These are phyloP conservation scores for Yamadazyma phyllophila DNA, from an alignment of 805 yeast genomes.

Conservation along the genomic window DNA sequence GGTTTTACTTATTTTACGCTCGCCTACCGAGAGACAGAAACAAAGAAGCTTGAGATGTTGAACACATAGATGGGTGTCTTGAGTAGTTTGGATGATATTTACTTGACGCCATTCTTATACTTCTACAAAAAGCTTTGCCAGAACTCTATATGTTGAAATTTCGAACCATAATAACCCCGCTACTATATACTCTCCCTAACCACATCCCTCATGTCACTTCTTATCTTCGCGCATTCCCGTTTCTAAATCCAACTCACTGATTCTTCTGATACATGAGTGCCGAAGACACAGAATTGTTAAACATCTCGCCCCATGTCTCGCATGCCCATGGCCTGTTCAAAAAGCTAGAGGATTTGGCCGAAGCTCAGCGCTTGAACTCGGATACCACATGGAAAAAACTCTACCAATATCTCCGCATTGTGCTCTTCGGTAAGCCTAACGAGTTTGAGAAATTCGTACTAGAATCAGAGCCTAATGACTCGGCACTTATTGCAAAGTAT, in stretches of 20 bases:
- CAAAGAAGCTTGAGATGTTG: too few species aligned
- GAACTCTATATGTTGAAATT: too few species aligned
- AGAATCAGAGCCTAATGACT: slow-evolving; percentile 50
- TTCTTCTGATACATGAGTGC: neutral
- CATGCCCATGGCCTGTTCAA: slow-evolving; percentile 5
- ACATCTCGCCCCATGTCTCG: slow-evolving; percentile 7
- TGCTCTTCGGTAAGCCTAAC: slow-evolving; percentile 18
- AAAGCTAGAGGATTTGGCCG: slow-evolving; percentile 1
- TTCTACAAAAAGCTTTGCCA: too few species aligned
- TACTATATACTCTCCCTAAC: too few species aligned
- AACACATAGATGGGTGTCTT: too few species aligned
- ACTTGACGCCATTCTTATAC: too few species aligned
- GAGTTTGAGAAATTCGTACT: slow-evolving; percentile 43
- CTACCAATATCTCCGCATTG: slow-evolving; percentile 26
- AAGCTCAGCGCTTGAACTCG: slow-evolving; percentile 18
- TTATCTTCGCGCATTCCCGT: neutral
- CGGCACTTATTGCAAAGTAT: slow-evolving; percentile 52
- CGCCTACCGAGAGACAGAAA: too few species aligned
- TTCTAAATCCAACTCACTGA: too few species aligned
- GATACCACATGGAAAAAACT: slow-evolving; percentile 20
- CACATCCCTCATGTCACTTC: neutral
- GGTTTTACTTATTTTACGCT: too few species aligned
- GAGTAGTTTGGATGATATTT: too few species aligned
- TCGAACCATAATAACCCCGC: too few species aligned
- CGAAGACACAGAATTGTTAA: neutral